Evolutionary conservation across 2,329 filamentous ascomycete genomes (phyloP), one percentile per base, ranked within the genome.

Genomic region (Fusarium equiseti): DNA sequence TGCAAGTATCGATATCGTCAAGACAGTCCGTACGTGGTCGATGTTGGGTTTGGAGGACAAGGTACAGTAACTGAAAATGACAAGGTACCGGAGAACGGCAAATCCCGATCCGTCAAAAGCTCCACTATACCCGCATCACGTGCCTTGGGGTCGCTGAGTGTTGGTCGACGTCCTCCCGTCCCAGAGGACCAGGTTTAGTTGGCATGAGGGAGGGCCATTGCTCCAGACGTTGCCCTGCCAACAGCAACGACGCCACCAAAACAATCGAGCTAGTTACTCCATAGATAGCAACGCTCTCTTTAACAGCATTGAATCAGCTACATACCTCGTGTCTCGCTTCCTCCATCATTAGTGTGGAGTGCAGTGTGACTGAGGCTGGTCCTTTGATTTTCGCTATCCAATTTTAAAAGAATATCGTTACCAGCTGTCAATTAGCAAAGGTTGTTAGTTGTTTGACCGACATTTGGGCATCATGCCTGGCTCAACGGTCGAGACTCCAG

Each of bases 401-500:
- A 58, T 55, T 42, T 38, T 51, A 50, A 43, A 44, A 71, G 48
- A 42, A 44, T 24, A 52, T 44, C 13, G 24, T 59, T 32, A 57
- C 31, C 45, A 44, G 49, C 35, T 51, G 29, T 50, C 56, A n/a
- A 31, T 42, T 43, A 31, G 22, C 10, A 16, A 38, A 38, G 35
- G 22, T 29, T 68, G 46, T 29, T 18, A 32, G 26, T 46, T 54
- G 43, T 42, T 72, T 54, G 51, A 72, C 38, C 52, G 57, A 49
- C 42, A 57, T 44, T 66, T 50, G 66, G 77, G 74, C 77, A 80
- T 60, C 76, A 91, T 91, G 89, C 88, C 88, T 80, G 87, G 86
- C 73, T 85, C 86, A 67, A 84, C 86, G 74, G 83, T 86, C 75
- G 90, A 91, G 73, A 83, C 83, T 74, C 90, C 90, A 73, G 86